Conservation (phyloP, 768 basidiomycete genomes). For the Suillus bovinus region DNA sequence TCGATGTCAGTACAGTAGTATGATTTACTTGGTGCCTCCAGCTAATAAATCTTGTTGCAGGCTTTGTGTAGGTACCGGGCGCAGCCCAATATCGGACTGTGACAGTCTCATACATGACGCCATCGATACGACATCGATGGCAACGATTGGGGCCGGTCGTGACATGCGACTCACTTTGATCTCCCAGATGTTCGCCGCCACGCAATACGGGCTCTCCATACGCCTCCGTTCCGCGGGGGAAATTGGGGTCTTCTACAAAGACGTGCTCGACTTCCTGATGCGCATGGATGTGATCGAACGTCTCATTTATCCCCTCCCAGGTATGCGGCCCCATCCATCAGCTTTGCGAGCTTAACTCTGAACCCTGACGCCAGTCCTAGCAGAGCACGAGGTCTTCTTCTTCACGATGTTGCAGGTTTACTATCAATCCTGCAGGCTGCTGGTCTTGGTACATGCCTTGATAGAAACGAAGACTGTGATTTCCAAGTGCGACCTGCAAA, state of each 20-base stretch:
- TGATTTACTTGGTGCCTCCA: neutral
- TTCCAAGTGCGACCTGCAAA: conserved; percentile 15
- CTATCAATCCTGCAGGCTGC: conserved; percentile 41
- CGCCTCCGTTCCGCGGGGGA: conserved; percentile 27
- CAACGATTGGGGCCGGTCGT: conserved; percentile 24
- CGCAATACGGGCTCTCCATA: conserved; percentile 34
- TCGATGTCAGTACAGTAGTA: conserved; percentile 32
- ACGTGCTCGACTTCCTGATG: conserved; percentile 32
- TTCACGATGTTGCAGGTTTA: conserved; percentile 42
- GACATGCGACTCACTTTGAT: conserved; percentile 40
- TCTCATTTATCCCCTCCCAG: conserved; percentile 38
- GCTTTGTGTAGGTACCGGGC: conserved; percentile 44
- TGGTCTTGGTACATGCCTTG: conserved; percentile 39
- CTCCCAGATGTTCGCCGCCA: conserved; percentile 36
- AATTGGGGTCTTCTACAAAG: conserved; percentile 35
- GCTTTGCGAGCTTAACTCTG: conserved; percentile 17
- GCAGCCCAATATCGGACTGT: conserved; percentile 39
- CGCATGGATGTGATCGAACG: conserved; percentile 39
- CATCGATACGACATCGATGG: conserved; percentile 28
- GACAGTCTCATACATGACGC: conserved; percentile 31
- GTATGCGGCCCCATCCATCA: conserved; percentile 24
- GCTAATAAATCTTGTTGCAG: conserved; percentile 23
- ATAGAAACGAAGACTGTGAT: conserved; percentile 26
- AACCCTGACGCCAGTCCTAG: conserved; percentile 38
- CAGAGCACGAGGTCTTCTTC: conserved; percentile 43